These are phyloP conservation scores for Blastocystis sp. DNA, from an alignment of 352 stramenopile species.

Conservation along the genomic window DNA sequence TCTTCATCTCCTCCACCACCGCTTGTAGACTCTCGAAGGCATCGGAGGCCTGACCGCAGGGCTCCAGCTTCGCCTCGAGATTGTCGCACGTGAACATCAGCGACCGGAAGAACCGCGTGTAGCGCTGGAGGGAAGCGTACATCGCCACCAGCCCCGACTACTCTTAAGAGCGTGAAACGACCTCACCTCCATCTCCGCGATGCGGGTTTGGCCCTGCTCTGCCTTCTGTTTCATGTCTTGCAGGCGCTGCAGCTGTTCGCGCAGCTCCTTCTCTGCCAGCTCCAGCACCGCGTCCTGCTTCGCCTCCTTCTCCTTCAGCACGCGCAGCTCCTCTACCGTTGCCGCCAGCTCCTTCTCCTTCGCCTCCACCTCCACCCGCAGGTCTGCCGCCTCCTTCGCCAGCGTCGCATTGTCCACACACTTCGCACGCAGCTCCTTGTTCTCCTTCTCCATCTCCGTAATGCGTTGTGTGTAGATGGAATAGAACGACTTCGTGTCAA, in stretches of 20 bases:
- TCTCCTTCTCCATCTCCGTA: constrained; percentile 27
- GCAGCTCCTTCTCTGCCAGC: neutral
- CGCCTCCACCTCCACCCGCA: neutral
- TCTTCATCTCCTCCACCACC: neutral
- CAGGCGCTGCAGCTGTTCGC: neutral
- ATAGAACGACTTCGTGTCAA: neutral
- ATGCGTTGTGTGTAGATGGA: neutral
- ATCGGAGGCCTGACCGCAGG: neutral
- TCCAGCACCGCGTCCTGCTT: neutral
- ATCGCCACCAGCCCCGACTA: neutral
- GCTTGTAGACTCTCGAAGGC: neutral
- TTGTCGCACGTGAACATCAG: neutral
- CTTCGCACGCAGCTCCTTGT: neutral
- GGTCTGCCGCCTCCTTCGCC: neutral
- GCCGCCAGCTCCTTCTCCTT: neutral
- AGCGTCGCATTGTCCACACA: neutral
- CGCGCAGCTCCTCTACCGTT: neutral
- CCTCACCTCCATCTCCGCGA: neutral
- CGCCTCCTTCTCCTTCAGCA: neutral
- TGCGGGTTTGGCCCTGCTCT: neutral
- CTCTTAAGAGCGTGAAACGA: neutral
- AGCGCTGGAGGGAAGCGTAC: neutral
- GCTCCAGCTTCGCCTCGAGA: neutral
- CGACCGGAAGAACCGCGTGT: neutral
- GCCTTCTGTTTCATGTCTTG: neutral